Conservation (phyloP, 805 yeast genomes). For the Yarrowia phangngaensis region DNA sequence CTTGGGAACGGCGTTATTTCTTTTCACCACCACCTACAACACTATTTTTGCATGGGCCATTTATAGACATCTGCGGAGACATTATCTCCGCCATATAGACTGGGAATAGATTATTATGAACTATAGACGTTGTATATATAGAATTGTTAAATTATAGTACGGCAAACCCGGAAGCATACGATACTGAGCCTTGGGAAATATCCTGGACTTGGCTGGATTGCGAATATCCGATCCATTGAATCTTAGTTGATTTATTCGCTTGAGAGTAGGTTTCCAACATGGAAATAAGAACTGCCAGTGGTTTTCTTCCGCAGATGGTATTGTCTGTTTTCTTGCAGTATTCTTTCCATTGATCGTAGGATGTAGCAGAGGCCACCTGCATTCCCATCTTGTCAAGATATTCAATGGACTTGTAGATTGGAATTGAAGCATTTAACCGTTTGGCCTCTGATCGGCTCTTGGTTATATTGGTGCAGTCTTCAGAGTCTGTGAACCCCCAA, state of each 20-base stretch:
- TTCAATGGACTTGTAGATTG: conserved; percentile 72
- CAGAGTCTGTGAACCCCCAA: conserved; percentile 46
- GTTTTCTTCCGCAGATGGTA: conserved; percentile 91
- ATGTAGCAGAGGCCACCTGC: conserved; percentile 54
- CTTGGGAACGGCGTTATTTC: conserved; percentile 26
- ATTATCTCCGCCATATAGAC: conserved; percentile 22
- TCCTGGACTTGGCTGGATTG: conserved; percentile 61
- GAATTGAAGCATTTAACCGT: conserved; percentile 38
- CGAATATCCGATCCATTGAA: conserved; percentile 73
- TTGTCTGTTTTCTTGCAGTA: conserved; percentile 72
- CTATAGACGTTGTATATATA: not conserved
- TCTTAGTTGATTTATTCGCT: conserved; percentile 35
- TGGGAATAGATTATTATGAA: conserved; percentile 24
- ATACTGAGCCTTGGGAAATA: conserved; percentile 71
- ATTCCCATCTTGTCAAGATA: conserved; percentile 67
- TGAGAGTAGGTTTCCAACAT: conserved; percentile 32
- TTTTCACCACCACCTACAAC: conserved; percentile 20
- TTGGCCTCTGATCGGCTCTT: conserved; percentile 16
- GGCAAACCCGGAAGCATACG: conserved; percentile 80
- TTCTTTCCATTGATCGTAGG: conserved; percentile 55
- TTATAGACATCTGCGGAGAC: conserved; percentile 25
- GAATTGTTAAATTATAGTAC: conserved; percentile 12
- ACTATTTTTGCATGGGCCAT: conserved; percentile 18
- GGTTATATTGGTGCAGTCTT: not conserved
- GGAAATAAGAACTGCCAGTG: conserved; percentile 64